These are phyloP conservation scores for Venustampulla echinocandica DNA, from an alignment of 495 filamentous ascomycete genomes.

Conservation along the genomic window DNA sequence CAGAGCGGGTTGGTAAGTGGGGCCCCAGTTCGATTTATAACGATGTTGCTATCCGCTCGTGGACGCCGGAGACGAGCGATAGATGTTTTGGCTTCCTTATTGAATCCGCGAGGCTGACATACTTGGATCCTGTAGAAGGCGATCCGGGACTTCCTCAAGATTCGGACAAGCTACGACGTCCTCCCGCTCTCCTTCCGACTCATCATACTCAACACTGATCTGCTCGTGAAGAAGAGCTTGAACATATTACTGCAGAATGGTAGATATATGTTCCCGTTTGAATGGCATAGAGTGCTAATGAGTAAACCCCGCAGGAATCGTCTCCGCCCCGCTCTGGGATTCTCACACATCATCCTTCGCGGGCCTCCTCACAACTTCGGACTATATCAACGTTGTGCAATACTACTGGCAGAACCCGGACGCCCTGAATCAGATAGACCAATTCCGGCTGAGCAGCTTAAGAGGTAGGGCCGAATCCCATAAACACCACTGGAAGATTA, in stretches of 20 bases:
- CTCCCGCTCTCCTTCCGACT: slow-evolving; percentile 95
- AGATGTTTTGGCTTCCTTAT: neutral
- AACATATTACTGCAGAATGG: slow-evolving; percentile 97
- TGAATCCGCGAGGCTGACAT: slow-evolving; percentile 21
- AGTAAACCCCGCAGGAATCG: slow-evolving; percentile 59
- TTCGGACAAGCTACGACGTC: slow-evolving; percentile 95
- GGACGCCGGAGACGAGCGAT: no score
- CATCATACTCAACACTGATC: slow-evolving; percentile 87
- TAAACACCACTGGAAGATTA: neutral
- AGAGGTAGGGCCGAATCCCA: slow-evolving; percentile 50
- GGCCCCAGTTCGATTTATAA: slow-evolving; percentile 4
- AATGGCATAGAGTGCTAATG: slow-evolving; percentile 6
- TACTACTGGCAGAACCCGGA: slow-evolving; percentile 99
- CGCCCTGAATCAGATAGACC: slow-evolving; percentile 77
- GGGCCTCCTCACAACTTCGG: slow-evolving; percentile 86
- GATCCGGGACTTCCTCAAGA: slow-evolving; percentile 93
- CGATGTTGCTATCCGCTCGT: no score
- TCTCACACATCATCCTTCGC: slow-evolving; percentile 90
- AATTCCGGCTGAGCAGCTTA: slow-evolving; percentile 88
- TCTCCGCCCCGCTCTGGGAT: slow-evolving; percentile 97
- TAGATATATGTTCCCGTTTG: slow-evolving; percentile 27
- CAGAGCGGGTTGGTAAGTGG: slow-evolving; percentile 71
- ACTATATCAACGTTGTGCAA: slow-evolving; percentile 98
- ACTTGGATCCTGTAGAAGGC: slow-evolving; percentile 48
- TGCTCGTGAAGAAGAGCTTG: slow-evolving; percentile 94